Percentiles rank a stretch among this genome's conserved stretches.
Evolutionary conservation across 805 yeast species (phyloP).

Genomic region (Diddensiella santjacobensis): DNA sequence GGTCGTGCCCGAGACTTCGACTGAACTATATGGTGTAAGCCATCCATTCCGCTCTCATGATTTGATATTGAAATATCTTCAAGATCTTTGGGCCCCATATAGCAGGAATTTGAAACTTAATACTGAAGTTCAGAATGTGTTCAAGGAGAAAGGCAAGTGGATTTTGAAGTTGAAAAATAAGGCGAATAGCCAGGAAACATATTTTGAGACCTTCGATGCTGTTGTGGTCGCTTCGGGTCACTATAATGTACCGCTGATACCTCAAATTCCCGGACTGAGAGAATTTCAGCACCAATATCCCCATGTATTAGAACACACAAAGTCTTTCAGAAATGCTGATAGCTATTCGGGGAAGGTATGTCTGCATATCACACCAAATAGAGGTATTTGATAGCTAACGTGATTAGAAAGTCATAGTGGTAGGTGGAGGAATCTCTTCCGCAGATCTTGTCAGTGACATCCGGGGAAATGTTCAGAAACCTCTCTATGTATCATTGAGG

Average conservation of each 20-base stretch:
- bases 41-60: background rate
- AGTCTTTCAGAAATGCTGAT: no score
- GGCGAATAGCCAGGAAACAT: no score
- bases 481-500: no score
- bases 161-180: background rate
- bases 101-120: no score
- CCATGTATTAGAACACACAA: no score
- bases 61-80: background rate
- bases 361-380: no score
- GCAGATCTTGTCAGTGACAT: no score
- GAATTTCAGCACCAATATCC: background rate
- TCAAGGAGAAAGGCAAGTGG: conserved; percentile 2
- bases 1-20: background rate
- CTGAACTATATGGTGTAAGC: conserved; percentile 10
- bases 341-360: no score
- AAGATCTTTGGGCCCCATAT: background rate
- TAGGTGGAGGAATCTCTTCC: no score
- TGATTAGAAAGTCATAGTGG: no score
- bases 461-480: no score
- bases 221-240: conserved; percentile 12
- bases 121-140: conserved; percentile 4
- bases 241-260: conserved; percentile 8
- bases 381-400: no score
- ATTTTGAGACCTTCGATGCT: conserved; percentile 8
- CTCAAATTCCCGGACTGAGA: conserved; percentile 10